phyloP scores from a whole-genome alignment of 495 filamentous ascomycete genomes.

The Tuber brumale region DNA sequence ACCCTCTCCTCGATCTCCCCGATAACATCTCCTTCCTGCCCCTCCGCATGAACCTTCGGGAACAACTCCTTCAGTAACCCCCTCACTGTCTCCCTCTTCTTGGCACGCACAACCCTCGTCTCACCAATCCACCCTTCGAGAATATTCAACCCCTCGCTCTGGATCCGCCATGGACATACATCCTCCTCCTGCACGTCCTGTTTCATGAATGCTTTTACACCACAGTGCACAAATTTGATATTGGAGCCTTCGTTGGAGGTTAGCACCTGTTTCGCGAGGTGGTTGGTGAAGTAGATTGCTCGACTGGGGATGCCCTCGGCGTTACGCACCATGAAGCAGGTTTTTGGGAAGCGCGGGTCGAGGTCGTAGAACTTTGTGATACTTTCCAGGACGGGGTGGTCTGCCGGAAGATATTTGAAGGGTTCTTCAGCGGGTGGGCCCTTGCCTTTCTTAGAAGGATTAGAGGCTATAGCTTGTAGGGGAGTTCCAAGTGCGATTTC shows the following conservation, averaged over 20 bases:
- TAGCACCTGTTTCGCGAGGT: conserved; percentile 76
- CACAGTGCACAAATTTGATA: conserved; percentile 91
- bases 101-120: conserved; percentile 64
- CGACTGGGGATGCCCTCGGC: conserved; percentile 71
- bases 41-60: conserved; percentile 81
- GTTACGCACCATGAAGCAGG: conserved; percentile 95
- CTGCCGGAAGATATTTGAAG: conserved; percentile 73
- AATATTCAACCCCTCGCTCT: conserved; percentile 84
- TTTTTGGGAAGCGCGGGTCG: conserved; percentile 70
- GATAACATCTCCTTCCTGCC: conserved; percentile 72
- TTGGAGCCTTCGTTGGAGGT: conserved; percentile 74
- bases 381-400: conserved; percentile 64
- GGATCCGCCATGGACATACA: conserved; percentile 88
- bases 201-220: conserved; percentile 97
- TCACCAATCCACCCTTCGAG: conserved; percentile 81
- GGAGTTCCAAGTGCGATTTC: conserved; percentile 35
- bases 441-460: conserved; percentile 45
- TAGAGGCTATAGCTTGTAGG: conserved; percentile 25
- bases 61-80: conserved; percentile 90
- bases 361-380: conserved; percentile 79
- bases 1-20: conserved; percentile 85
- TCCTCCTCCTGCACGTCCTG: conserved; percentile 81
- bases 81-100: conserved; percentile 66
- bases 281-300: conserved; percentile 89
- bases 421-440: conserved; percentile 68